Evolutionary conservation across 2,329 filamentous ascomycete species (phyloP).

Genomic region (Periconia macrospinosa): DNA sequence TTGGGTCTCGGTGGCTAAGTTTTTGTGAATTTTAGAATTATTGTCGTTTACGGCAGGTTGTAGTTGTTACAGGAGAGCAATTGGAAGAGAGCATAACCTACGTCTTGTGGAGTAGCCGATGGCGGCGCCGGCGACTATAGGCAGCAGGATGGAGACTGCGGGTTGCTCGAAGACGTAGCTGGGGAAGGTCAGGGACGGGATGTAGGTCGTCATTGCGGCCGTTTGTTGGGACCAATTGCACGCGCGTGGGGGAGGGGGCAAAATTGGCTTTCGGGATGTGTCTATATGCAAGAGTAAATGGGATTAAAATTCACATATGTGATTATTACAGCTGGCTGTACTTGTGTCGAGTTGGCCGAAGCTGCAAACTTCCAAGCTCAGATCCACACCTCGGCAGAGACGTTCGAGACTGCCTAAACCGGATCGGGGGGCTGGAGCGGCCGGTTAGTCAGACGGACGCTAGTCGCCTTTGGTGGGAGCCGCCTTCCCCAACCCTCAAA

Average conservation of each 20-base stretch:
- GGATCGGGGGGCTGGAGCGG: no score
- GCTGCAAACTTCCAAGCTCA: no score
- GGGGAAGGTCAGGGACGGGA: constrained; percentile 77
- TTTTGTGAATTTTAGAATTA: background rate
- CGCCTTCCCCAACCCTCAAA: background rate
- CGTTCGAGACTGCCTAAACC: no score
- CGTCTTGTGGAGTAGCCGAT: constrained; percentile 70
- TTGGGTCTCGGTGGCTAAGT: constrained; percentile 60
- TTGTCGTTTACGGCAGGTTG: no score
- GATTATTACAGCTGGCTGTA: no score
- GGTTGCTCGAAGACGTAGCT: constrained; percentile 70
- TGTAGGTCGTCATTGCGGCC: constrained; percentile 74
- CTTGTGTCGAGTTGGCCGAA: no score
- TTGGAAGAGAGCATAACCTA: constrained; percentile 42
- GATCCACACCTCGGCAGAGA: no score
- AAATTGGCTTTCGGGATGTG: no score
- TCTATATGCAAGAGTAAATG: no score
- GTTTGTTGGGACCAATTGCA: background rate
- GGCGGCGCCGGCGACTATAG: constrained; percentile 71
- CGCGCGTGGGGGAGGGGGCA: no score
- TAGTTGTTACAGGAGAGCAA: no score
- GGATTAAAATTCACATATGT: no score
- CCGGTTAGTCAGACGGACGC: background rate
- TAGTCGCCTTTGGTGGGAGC: background rate
- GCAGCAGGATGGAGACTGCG: constrained; percentile 73